Base-by-base conservation (phyloP, 2,329 filamentous ascomycete species). In the Thermothelomyces thermophilus region DNA sequence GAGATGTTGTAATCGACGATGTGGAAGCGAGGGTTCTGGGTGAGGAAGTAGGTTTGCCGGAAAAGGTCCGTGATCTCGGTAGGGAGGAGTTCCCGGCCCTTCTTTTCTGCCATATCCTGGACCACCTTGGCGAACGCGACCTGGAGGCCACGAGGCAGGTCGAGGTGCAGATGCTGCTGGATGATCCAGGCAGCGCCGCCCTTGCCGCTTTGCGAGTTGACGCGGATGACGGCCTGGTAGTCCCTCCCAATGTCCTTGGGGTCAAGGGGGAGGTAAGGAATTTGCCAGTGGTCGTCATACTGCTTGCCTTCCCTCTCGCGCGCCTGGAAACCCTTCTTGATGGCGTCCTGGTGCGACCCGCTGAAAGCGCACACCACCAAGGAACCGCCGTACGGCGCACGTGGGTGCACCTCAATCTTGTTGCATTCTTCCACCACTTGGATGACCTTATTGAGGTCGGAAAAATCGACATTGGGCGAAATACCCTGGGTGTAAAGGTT, bases 151-250 rank as follows among this genome's bases (percentile, higher is more conserved):
- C 93, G 87, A 14, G 93, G 93, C 45, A 97, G 80, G 67, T 97
- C 93, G 62, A 97, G 85, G 63, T 93, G 82, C 55, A 97, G 81
- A 63, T 89, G 85, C 60, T 86, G 84, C 65, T 90, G 83, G 65
- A 97, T 90, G 64, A 97, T 87, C 87, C 88, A 97, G 44, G 91
- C 90, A 53, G 88, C 84, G 60, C 93, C 93, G 54, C 91, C 91
- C 73, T 98, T 97, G 58, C 91, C 91, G 61, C 83, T 88, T 68
- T 97, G 91, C 16, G 88, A 95, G 75, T 97, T 98, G 78, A 97
- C 91, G 53, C 91, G 87, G 65, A 97, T 97, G 64, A 97, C 86
- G 52, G 91, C 91, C 70, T 97, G 90, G 78, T 97, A 97, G n/a
- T 84, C 96, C 51, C 91, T 83, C 44, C 91, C 91, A 57, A 97